phyloP scores from a whole-genome alignment of 768 basidiomycete species.

The Pisolithus microcarpus region DNA sequence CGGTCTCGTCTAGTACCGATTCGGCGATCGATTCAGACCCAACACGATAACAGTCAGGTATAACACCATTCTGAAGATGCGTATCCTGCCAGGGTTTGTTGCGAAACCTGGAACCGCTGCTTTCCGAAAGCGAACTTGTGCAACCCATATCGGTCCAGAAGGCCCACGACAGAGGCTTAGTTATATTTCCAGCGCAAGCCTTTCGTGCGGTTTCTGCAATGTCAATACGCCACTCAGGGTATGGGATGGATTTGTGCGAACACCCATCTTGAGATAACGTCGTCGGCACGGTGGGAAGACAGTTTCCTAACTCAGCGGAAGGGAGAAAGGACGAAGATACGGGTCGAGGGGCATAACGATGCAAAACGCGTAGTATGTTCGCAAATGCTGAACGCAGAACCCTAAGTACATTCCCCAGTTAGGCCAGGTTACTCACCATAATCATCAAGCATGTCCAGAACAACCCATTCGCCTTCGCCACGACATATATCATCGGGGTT shows the following conservation, averaged over 20 bases:
- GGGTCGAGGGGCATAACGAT: constrained; percentile 32
- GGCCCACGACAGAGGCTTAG: constrained; percentile 46
- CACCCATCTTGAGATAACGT: constrained; percentile 23
- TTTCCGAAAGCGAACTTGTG: constrained; percentile 15
- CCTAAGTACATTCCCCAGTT: not conserved
- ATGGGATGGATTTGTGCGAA: constrained; percentile 38
- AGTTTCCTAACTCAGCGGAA: constrained; percentile 20
- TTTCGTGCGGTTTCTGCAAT: constrained; percentile 45
- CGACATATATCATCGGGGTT: constrained; percentile 6
- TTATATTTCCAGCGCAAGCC: constrained; percentile 53
- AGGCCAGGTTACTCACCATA: constrained; percentile 24
- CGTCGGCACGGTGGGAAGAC: constrained; percentile 5
- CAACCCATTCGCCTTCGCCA: constrained; percentile 40
- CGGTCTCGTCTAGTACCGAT: constrained; percentile 27
- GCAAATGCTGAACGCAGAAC: constrained; percentile 32
- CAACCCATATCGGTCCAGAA: constrained; percentile 26
- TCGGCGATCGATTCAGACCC: constrained; percentile 27
- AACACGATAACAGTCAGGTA: constrained; percentile 3
- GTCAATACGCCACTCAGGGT: constrained; percentile 60
- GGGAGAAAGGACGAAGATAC: constrained; percentile 39
- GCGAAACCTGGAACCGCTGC: constrained; percentile 15
- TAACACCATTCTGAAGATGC: constrained; percentile 10
- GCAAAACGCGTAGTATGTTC: constrained; percentile 47
- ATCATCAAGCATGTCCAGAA: constrained; percentile 46
- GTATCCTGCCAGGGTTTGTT: constrained; percentile 19